Conservation (phyloP, 2,329 filamentous ascomycete genomes). For the Pestalotiopsis sp. region DNA sequence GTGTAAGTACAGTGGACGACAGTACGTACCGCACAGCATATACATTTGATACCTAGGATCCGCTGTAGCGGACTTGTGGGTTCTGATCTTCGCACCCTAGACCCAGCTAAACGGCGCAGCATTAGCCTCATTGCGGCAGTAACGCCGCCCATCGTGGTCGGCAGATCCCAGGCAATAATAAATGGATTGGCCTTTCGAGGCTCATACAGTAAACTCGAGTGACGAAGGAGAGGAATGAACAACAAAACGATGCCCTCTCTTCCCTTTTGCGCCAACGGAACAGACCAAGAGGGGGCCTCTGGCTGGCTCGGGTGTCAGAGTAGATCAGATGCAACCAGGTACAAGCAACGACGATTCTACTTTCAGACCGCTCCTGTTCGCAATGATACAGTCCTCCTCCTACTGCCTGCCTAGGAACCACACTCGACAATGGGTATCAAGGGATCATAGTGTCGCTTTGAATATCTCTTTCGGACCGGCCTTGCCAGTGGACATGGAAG, state of each 20-base stretch:
- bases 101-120: slow-evolving; percentile 14
- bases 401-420: not conserved
- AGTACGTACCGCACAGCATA: not conserved
- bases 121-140: slow-evolving; percentile 7
- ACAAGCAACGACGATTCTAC: not conserved
- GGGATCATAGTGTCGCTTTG: not conserved
- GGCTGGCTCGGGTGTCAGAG: not conserved
- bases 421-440: not conserved
- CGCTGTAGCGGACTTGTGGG: not conserved
- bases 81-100: slow-evolving; percentile 4
- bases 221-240: not conserved
- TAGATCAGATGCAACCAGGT: not conserved
- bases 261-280: not conserved
- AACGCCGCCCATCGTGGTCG: slow-evolving; percentile 8
- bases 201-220: too few species aligned
- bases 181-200: too few species aligned
- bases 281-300: not conserved
- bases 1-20: not conserved
- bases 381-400: not conserved
- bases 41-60: not conserved
- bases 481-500: too few species aligned
- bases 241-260: not conserved
- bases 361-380: not conserved
- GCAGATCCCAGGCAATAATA: slow-evolving; percentile 1
- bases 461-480: too few species aligned